Evolutionary conservation across 176 grass and related monocot genomes (phyloP), one percentile per base, ranked within the genome.

Genomic region (Aegilops bicornis): DNA sequence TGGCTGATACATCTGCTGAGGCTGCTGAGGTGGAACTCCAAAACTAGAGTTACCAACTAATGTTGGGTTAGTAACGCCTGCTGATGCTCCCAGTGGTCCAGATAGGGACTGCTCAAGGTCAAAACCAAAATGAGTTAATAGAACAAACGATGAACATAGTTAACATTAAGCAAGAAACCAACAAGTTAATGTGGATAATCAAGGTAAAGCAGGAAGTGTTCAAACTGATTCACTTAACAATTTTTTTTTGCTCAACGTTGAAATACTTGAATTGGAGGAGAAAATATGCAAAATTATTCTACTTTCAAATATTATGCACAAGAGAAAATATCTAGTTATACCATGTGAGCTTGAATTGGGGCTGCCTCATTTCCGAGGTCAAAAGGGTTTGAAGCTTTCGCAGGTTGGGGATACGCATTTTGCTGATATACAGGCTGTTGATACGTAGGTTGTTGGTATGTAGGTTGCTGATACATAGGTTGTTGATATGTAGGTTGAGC

Each of bases 321-420:
- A 60, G 13, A 84, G 54, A 74, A 36, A 58, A 36, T 78, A 24
- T 66, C 27, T 40, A 86, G 3, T 29, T 74, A 79, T 88, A 96
- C 92, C 70, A 48, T 86, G 25, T 88, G 71, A 77, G 84, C 62
- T 87, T 91, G 89, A 88, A 81, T 12, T 86, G 92, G 61, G 79
- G 88, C 85, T 43, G 88, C 77, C 16, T 92, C 94, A 69, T 87
- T 96, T 70, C 85, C 83, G 35, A 96, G 79, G 85, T 99, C 92
- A 89, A 99, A 99, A 86, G 97, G 97, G 76, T 99, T 99, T 14
- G 85, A 91, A 87, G 94, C 85, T 86, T 79, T 96, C 58, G 42
- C 69, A 85, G 88, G 69, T 30, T 92, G 95, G 60, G 86, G 74
- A 79, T 94, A 87, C 45, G 58, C 79, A 23, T 64, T 84, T 25